These are phyloP conservation scores for Besnoitia besnoiti DNA, from an alignment of 169 alveolate genomes.

Conservation along the genomic window DNA sequence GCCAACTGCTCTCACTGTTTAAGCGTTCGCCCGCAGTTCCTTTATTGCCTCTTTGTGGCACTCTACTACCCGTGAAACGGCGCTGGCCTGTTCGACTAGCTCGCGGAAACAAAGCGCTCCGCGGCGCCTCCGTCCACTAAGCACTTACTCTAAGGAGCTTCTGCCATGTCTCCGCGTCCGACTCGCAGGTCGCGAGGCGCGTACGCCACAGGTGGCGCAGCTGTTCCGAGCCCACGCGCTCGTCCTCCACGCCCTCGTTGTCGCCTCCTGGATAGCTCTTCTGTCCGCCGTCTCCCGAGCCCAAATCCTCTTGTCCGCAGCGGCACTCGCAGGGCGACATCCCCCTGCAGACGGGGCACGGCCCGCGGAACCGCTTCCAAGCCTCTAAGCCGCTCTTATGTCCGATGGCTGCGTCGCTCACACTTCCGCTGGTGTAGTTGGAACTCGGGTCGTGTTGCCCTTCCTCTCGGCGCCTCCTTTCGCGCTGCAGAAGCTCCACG, in stretches of 20 bases:
- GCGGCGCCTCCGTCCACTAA: too few relatives aligned
- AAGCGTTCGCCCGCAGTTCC: too few relatives aligned
- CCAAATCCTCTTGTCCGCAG: not conserved
- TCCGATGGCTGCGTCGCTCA: not conserved
- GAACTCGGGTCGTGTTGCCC: not conserved
- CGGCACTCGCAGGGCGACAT: not conserved
- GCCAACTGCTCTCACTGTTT: too few relatives aligned
- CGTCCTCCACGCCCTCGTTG: not conserved
- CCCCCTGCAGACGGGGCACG: not conserved
- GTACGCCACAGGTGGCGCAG: slow-evolving; percentile 18
- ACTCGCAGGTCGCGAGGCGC: slow-evolving; percentile 30
- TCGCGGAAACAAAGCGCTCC: too few relatives aligned
- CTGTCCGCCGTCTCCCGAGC: not conserved
- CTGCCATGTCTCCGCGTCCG: slow-evolving; percentile 16
- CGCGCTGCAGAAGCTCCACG: slow-evolving; percentile 71
- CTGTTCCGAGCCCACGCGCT: not conserved
- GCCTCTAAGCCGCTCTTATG: not conserved
- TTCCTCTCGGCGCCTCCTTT: not conserved
- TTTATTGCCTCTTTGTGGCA: too few relatives aligned
- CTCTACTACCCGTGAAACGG: too few relatives aligned
- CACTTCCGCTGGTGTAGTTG: not conserved
- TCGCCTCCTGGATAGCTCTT: not conserved
- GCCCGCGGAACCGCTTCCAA: not conserved
- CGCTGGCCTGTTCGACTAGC: too few relatives aligned
- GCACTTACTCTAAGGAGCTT: not conserved